Percentiles rank a stretch among this genome's conserved stretches.
Conservation (phyloP, 192 early-diverging fungal species). For the Backusella psychrophila region DNA sequence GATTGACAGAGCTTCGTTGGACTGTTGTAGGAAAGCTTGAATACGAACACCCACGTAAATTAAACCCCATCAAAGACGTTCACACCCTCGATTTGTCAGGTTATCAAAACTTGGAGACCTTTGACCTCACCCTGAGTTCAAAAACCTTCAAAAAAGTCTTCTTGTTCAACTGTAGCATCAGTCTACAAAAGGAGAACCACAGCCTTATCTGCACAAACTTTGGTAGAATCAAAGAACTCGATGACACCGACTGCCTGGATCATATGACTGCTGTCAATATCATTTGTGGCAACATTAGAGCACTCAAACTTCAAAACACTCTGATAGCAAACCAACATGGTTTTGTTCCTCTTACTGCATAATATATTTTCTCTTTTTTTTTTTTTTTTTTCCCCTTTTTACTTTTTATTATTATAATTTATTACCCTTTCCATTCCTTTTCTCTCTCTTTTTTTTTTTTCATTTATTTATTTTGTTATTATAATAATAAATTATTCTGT, state of each 20-base stretch:
- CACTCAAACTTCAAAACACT: neutral
- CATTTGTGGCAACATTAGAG: neutral
- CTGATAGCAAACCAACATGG: neutral
- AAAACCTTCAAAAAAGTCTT: neutral
- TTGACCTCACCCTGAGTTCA: neutral
- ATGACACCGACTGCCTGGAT: neutral
- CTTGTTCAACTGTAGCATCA: neutral
- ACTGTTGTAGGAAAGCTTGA: neutral
- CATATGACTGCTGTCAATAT: neutral
- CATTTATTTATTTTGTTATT: neutral
- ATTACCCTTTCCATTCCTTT: neutral
- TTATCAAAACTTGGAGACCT: neutral
- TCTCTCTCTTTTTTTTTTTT: neutral
- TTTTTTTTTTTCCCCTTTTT: too few relatives aligned
- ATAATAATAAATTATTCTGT: neutral
- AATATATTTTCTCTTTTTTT: neutral
- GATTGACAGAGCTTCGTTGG: neutral
- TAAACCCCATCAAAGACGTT: neutral
- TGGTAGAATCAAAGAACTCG: neutral
- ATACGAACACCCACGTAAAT: neutral
- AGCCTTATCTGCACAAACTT: neutral
- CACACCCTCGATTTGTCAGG: neutral
- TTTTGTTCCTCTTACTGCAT: neutral
- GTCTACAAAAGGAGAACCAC: neutral
- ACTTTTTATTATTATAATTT: neutral